phyloP scores from a whole-genome alignment of 2,329 filamentous ascomycete species.

The Diaporthe citriasiana region DNA sequence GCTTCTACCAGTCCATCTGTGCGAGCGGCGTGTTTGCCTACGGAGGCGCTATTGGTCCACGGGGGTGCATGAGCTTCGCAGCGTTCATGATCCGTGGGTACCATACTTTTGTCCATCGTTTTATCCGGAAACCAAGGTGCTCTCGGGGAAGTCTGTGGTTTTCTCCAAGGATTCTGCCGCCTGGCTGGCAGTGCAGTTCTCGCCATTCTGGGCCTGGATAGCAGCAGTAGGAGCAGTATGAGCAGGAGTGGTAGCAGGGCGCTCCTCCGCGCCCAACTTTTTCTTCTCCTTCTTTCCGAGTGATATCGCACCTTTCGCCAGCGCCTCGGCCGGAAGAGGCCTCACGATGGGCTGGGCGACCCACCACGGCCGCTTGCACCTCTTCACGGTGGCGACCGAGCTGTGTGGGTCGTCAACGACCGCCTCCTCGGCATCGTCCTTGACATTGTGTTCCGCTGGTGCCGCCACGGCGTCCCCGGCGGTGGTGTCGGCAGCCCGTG shows the following conservation, averaged over 20 bases:
- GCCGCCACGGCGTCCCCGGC: background rate
- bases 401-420: conserved; percentile 65
- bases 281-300: conserved; percentile 77
- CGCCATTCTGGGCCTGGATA: background rate
- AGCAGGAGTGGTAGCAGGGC: background rate
- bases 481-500: conserved; percentile 41
- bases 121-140: conserved; percentile 39
- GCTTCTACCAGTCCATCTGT: background rate
- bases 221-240: background rate
- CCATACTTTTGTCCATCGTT: background rate
- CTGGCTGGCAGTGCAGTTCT: conserved; percentile 20
- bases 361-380: conserved; percentile 89
- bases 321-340: conserved; percentile 87
- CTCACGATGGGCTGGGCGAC: conserved; percentile 89
- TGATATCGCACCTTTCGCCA: conserved; percentile 83
- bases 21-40: background rate
- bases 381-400: conserved; percentile 76
- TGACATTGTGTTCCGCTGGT: conserved; percentile 14
- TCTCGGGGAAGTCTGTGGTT: conserved; percentile 37
- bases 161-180: conserved; percentile 34
- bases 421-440: conserved; percentile 52
- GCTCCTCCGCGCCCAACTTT: conserved; percentile 41
- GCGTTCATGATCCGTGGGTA: background rate
- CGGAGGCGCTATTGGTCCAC: background rate
- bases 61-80: background rate